Percentiles rank a stretch among this genome's conserved stretches.
Conservation (phyloP, 805 yeast species). For the Kregervanrija pseudodelftensis region DNA sequence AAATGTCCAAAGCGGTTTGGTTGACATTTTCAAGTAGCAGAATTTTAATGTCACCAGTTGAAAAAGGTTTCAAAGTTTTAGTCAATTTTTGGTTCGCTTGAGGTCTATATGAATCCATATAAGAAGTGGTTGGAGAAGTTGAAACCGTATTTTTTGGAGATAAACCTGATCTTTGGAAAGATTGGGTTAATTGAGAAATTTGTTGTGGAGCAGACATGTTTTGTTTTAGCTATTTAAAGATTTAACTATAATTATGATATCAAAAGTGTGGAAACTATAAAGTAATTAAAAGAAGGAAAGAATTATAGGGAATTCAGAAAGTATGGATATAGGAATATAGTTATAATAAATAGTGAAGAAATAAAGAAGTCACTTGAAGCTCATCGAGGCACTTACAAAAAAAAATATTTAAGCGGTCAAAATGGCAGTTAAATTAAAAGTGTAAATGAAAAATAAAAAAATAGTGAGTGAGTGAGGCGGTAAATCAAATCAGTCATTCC, state of each 20-base stretch:
- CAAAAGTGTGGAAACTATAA: background rate
- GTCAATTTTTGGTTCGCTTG: conserved; percentile 39
- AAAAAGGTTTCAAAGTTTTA: conserved; percentile 85
- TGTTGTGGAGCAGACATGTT: conserved; percentile 64
- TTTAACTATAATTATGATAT: background rate
- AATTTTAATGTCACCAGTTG: conserved; percentile 91
- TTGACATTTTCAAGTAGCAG: conserved; percentile 89
- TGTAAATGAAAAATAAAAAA: no score
- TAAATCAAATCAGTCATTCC: no score
- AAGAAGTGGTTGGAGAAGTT: conserved; percentile 71
- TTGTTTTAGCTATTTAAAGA: background rate
- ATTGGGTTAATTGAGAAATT: conserved; percentile 44
- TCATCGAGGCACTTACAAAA: no score
- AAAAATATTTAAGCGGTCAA: no score
- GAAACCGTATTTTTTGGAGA: conserved; percentile 68
- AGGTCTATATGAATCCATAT: conserved; percentile 46
- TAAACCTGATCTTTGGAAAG: conserved; percentile 42
- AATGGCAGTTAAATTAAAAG: no score
- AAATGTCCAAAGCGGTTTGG: conserved; percentile 81
- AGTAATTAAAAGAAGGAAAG: background rate
- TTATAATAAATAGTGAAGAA: no score
- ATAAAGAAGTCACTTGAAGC: no score
- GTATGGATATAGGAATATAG: no score
- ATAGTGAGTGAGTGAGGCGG: no score
- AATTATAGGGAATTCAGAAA: no score